These are phyloP conservation scores for Amaranthus tricolor DNA, from an alignment of 179 eudicot genomes.

Conservation along the genomic window DNA sequence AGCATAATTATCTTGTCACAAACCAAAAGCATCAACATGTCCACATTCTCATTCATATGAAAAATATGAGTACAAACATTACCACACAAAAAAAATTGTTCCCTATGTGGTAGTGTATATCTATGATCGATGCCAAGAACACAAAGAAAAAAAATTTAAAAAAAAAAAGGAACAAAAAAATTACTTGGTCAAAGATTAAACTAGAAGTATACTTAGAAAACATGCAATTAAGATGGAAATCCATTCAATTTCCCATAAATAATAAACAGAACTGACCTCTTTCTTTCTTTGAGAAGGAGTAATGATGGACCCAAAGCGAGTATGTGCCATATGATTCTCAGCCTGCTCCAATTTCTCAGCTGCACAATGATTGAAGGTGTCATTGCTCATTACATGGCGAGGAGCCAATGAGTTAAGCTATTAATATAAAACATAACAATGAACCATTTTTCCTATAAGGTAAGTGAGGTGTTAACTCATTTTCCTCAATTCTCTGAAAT, in stretches of 20 bases:
- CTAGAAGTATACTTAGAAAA: not conserved
- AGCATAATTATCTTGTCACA: not conserved
- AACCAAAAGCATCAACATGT: not conserved
- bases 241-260: not conserved
- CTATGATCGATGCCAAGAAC: not conserved
- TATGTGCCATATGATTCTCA: constrained; percentile 75
- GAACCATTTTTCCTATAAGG: not conserved
- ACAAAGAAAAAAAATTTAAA: no score
- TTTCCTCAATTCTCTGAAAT: no score
- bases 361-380: constrained; percentile 29
- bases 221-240: not conserved
- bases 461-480: no score
- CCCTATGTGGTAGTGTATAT: not conserved
- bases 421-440: not conserved
- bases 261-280: constrained; percentile 53
- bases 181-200: not conserved
- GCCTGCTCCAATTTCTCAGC: constrained; percentile 98
- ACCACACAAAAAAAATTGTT: not conserved
- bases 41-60: not conserved
- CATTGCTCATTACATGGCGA: not conserved
- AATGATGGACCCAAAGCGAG: constrained; percentile 77
- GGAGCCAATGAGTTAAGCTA: not conserved
- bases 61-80: not conserved
- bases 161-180: not conserved
- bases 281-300: constrained; percentile 73